Base-by-base conservation (phyloP, 495 filamentous ascomycete genomes). In the Patellaria atrata region DNA sequence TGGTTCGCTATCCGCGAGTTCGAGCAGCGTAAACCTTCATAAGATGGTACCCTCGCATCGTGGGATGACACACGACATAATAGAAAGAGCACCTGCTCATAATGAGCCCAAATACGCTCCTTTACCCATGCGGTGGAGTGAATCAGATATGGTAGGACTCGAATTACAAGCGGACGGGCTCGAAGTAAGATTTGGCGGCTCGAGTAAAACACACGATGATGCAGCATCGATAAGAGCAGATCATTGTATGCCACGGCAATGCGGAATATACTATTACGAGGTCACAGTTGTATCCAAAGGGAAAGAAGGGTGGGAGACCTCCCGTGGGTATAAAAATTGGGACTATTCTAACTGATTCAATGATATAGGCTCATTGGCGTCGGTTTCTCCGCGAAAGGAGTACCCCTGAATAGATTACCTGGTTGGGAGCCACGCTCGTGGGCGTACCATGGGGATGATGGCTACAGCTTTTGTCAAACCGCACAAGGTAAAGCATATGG, bases 371-470 rank as follows among this genome's bases (percentile, higher is more conserved):
- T 80, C 50, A 89, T 97, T 43, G 84, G 75, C 14, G 75, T 99
- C 41, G 89, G 89, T 6, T 94, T 99, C 53, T 82, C 79, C 2
- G 70, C 69, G 20, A 64, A 67, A 36, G 79, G 71, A 35, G 82
- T 82, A 8, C 68, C 73, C 0, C 65, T 94, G n/a, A 73, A 77
- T 41, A 65, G 84, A 44, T 68, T 93, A 19, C 85, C 87, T 0
- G 89, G 89, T 15, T 96, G 87, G 89, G 89, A 99, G 50, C 73
- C 74, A 14, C 84, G 94, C 26, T 94, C 85, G 1, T 99, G 83
- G 83, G 89, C 82, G 22, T 99, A 93, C 51, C 89, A 99, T 50
- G 86, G 89, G 16, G 91, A 99, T 53, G 89, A 99, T 55, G 89
- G 89, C 19, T 75, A 86, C 44, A 73, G 73, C 27, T 99, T 91